A percentile compares a stretch with the other conserved stretches of the same genome.
phyloP scores from a whole-genome alignment of 345 rosid species.

The Rhodamnia rubescens region DNA sequence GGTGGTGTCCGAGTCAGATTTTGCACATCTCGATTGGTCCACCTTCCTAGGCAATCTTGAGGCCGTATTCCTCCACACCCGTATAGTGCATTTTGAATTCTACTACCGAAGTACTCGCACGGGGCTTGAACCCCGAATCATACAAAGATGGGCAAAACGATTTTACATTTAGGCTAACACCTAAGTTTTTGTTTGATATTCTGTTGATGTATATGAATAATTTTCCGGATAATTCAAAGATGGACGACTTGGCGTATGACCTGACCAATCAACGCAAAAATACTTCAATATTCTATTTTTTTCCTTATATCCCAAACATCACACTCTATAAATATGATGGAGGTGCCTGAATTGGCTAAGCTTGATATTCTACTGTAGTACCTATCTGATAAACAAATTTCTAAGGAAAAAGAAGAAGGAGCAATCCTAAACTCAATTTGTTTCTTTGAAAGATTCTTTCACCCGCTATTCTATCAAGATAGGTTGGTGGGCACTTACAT shows the following conservation, averaged over 20 bases:
- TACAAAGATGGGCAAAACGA: not conserved
- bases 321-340: not conserved
- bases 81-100: not conserved
- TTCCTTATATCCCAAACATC: not conserved
- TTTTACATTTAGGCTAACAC: not conserved
- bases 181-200: not conserved
- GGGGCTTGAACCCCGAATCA: too few relatives aligned
- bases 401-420: not conserved
- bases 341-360: not conserved
- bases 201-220: not conserved
- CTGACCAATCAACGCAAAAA: not conserved
- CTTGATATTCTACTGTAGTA: not conserved
- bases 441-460: not conserved
- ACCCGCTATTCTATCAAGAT: not conserved
- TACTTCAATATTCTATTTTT: not conserved
- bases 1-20: not conserved
- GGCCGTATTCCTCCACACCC: not conserved
- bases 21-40: not conserved
- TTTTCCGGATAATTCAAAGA: not conserved
- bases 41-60: not conserved
- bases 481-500: not conserved
- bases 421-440: not conserved
- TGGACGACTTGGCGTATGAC: not conserved
- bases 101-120: not conserved
- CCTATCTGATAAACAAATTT: not conserved